These are phyloP conservation scores for Neonectria punicea DNA, from an alignment of 2,329 filamentous ascomycete species.

Conservation along the genomic window DNA sequence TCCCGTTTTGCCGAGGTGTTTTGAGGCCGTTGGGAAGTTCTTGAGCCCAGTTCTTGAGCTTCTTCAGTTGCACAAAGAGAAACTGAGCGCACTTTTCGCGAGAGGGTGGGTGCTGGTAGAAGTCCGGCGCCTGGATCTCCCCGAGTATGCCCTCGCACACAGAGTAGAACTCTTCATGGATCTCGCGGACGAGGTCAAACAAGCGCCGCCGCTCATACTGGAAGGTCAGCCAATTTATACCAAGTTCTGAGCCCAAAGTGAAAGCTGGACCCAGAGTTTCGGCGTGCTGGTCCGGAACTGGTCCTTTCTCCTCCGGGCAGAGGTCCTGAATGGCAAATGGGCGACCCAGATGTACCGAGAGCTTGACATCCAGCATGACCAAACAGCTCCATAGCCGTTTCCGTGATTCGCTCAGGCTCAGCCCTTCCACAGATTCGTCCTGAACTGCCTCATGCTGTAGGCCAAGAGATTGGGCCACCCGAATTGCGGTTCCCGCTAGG, in stretches of 20 bases:
- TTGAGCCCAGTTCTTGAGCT: slow-evolving; percentile 41
- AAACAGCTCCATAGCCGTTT: slow-evolving; percentile 36
- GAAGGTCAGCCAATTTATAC: slow-evolving; percentile 39
- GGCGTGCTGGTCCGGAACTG: slow-evolving; percentile 28
- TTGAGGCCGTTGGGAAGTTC: slow-evolving; percentile 52
- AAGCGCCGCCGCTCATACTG: slow-evolving; percentile 32
- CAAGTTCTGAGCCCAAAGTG: slow-evolving; percentile 3
- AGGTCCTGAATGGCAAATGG: slow-evolving; percentile 25
- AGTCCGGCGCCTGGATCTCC: slow-evolving; percentile 28
- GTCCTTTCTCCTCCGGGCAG: not conserved
- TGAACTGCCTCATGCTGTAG: slow-evolving; percentile 19
- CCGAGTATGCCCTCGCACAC: slow-evolving; percentile 30
- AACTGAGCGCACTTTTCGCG: slow-evolving; percentile 44
- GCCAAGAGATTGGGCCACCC: slow-evolving; percentile 33
- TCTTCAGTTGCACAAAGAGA: slow-evolving; percentile 44
- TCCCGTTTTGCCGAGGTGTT: slow-evolving; percentile 46
- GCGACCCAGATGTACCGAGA: slow-evolving; percentile 34
- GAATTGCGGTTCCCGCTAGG: slow-evolving; percentile 31
- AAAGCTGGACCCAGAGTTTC: slow-evolving; percentile 31
- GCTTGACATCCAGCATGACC: slow-evolving; percentile 29
- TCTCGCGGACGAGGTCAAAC: slow-evolving; percentile 30
- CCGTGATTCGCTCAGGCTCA: not conserved
- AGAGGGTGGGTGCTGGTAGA: slow-evolving; percentile 38
- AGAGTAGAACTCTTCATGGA: slow-evolving; percentile 28
- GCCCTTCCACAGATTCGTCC: not conserved